Base-by-base conservation (phyloP, 2,329 filamentous ascomycete species). In the Didymella arachidicola region DNA sequence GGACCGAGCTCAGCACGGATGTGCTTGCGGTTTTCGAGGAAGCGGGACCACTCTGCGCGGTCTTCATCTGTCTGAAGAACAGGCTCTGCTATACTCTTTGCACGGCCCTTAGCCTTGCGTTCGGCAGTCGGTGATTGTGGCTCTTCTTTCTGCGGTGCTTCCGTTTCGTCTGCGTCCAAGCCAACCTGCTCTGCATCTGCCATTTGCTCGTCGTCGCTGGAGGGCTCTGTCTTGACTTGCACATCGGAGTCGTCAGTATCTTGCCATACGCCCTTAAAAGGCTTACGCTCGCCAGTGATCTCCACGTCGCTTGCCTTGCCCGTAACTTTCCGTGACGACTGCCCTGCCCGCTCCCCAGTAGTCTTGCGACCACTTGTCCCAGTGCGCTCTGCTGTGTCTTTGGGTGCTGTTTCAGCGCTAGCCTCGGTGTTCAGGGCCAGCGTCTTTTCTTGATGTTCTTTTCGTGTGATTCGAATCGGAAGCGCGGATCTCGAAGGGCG, bases 401-500 rank as follows among this genome's bases (percentile, higher is more conserved):
- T 79, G 1, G 78, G 78, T 4, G 80, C 76, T 22, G 78, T 78
- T 32, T 76, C 78, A 36, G 78, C 77, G 65, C 80, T 84, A 27
- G 81, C 80, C 57, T 84, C 83, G 59, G 81, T 83, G 57, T 83
- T 85, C 54, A 87, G 79, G 39, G 80, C 82, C 26, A 85, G 73
- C 1, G 78, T 76, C 29, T 84, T 79, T 47, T 86, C 84, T 62
- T 82, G 79, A 67, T 87, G 85, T 60, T 84, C 81, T 64, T 82
- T 80, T 59, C 85, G 79, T 54, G 80, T 79, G 46, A 87, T 79
- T n/a, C 86, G 81, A 42, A 87, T 79, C 5, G 86, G 86, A 46
- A 74, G 61, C 27, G 66, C 59, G 34, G 66, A 62, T 64, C 67
- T 62, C 44, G 64, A 62, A 22, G 69, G 69, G n/a, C 58, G 62